A percentile compares a stretch with the other conserved stretches of the same genome.
Conservation (phyloP, 2,329 filamentous ascomycete species). For the Alternaria alternata region DNA sequence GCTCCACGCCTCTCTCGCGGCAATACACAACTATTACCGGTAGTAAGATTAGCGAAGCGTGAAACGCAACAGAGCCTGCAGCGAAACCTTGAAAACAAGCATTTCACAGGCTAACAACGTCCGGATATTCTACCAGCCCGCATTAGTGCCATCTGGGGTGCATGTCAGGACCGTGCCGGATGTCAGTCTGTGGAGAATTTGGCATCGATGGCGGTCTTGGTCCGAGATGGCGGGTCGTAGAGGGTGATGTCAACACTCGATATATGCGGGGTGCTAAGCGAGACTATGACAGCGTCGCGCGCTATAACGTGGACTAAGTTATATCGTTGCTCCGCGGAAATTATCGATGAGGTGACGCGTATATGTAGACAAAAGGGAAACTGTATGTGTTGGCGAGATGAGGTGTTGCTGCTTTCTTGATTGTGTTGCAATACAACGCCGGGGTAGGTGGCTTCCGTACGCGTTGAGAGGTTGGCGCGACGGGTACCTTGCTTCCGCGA, state of each 20-base stretch:
- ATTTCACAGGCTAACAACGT: neutral
- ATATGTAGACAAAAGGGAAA: neutral
- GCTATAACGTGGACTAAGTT: conserved; percentile 21
- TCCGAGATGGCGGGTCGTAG: conserved; percentile 4
- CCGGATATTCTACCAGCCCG: neutral
- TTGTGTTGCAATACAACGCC: neutral
- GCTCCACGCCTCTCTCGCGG: neutral
- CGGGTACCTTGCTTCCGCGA: neutral
- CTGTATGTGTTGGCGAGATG: neutral
- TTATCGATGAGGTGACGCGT: neutral
- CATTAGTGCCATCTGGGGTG: conserved; percentile 21
- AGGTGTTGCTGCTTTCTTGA: neutral
- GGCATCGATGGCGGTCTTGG: neutral
- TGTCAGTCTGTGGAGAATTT: conserved; percentile 10
- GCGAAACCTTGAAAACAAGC: neutral
- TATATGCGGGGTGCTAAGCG: conserved; percentile 23
- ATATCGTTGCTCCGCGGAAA: neutral
- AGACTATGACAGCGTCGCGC: conserved; percentile 2
- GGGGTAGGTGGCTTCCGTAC: conserved; percentile 15
- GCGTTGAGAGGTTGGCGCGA: neutral
- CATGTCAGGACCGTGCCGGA: conserved; percentile 16
- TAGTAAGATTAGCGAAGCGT: conserved; percentile 15
- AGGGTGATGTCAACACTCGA: conserved; percentile 26
- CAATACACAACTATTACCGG: neutral
- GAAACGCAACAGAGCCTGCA: neutral